Percentiles rank a stretch among this genome's conserved stretches.
These are phyloP conservation scores for Morella rubra DNA, from an alignment of 306 rosid species.

Conservation along the genomic window DNA sequence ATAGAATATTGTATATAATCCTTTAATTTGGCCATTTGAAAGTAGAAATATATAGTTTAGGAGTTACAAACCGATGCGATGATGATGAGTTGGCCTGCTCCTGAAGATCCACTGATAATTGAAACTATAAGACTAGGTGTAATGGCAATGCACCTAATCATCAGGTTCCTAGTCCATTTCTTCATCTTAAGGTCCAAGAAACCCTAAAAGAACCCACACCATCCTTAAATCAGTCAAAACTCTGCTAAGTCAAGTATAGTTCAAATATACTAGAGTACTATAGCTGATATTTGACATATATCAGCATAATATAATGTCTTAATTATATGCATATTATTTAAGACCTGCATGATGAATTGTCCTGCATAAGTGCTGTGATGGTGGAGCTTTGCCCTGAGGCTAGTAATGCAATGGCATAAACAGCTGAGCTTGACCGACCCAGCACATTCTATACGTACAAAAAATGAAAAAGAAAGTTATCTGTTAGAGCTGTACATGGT, in stretches of 20 bases:
- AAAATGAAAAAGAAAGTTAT: too few relatives aligned
- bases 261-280: too few relatives aligned
- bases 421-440: conserved; percentile 69
- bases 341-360: conserved; percentile 84
- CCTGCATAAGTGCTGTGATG: conserved; percentile 95
- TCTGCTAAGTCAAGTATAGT: too few relatives aligned
- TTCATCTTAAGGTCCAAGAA: conserved; percentile 86
- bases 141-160: conserved; percentile 78
- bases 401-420: conserved; percentile 81
- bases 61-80: conserved; percentile 67
- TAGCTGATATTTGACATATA: too few relatives aligned
- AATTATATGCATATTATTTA: not conserved
- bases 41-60: not conserved
- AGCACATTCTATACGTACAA: conserved; percentile 55
- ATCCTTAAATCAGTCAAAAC: not conserved
- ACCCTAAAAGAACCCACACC: conserved; percentile 53
- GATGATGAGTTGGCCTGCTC: conserved; percentile 53
- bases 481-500: too few relatives aligned
- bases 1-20: not conserved
- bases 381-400: conserved; percentile 97
- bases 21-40: not conserved
- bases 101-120: conserved; percentile 60
- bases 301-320: too few relatives aligned
- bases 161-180: conserved; percentile 65
- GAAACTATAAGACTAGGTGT: conserved; percentile 80